phyloP scores from a whole-genome alignment of 208 protist species.

The Leishmania aethiopica region DNA sequence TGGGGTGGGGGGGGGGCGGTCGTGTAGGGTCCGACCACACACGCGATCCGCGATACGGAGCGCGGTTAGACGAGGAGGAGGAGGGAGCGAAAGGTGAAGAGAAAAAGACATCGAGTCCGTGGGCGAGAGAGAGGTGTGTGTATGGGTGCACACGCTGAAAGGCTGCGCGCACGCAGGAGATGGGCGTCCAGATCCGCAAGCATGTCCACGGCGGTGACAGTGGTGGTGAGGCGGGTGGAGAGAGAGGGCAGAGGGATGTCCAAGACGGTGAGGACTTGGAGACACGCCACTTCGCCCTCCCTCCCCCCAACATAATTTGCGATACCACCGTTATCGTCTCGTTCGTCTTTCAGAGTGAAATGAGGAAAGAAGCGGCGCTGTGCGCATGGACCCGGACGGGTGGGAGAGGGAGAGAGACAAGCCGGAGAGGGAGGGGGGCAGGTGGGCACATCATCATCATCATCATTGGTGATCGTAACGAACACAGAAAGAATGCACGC shows the following conservation, averaged over 20 bases:
- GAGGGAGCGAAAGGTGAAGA: neutral
- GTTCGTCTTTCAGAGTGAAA: neutral
- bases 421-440: neutral
- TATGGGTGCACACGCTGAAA: neutral
- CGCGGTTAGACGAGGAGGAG: neutral
- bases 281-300: too few relatives aligned
- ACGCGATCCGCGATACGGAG: neutral
- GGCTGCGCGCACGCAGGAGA: neutral
- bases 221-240: neutral
- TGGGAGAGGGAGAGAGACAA: too few relatives aligned
- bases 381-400: neutral
- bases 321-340: neutral
- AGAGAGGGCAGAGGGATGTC: neutral
- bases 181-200: neutral
- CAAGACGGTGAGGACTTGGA: neutral
- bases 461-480: neutral
- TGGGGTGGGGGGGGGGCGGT: neutral
- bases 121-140: neutral
- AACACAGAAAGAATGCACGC: neutral
- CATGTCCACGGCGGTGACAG: neutral
- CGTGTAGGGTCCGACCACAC: neutral
- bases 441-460: neutral
- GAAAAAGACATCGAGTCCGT: neutral
- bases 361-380: neutral
- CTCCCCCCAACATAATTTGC: neutral